phyloP scores from a whole-genome alignment of 2,329 filamentous ascomycete species.

The Trichoderma brevicompactum region DNA sequence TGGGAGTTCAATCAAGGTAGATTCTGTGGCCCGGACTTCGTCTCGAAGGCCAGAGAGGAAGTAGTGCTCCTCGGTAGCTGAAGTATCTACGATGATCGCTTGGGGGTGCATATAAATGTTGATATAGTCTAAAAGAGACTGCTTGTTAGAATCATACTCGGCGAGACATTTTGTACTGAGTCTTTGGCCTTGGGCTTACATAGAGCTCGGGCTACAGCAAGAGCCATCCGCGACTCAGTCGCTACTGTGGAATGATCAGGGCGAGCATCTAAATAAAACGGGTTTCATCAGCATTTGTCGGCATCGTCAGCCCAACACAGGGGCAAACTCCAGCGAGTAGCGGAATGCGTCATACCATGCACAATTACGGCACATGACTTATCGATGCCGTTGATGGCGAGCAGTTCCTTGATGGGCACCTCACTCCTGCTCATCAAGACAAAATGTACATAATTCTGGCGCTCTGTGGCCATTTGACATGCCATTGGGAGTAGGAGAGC shows the following conservation, averaged over 20 bases:
- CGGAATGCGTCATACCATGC: conserved; percentile 50
- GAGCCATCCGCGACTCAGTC: conserved; percentile 69
- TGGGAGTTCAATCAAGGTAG: conserved; percentile 78
- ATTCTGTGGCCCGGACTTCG: conserved; percentile 55
- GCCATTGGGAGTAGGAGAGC: conserved; percentile 77
- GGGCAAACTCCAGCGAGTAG: neutral
- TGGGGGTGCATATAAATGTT: conserved; percentile 76
- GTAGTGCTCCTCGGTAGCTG: conserved; percentile 67
- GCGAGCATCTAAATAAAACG: conserved; percentile 67
- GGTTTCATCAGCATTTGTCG: conserved; percentile 31
- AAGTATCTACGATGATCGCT: conserved; percentile 73
- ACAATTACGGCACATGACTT: conserved; percentile 68
- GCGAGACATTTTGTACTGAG: conserved; percentile 13
- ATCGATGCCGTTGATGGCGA: conserved; percentile 78
- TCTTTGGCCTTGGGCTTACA: conserved; percentile 45
- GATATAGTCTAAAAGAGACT: conserved; percentile 58
- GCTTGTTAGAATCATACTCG: neutral
- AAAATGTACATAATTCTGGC: conserved; percentile 78
- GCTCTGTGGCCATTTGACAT: conserved; percentile 78
- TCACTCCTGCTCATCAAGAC: conserved; percentile 75
- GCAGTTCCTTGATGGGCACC: conserved; percentile 69
- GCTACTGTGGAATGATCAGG: conserved; percentile 74
- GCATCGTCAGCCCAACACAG: neutral
- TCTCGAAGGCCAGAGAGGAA: conserved; percentile 65
- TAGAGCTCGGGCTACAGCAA: conserved; percentile 67